Base-by-base conservation (phyloP, 371 early-diverging fungal genomes). In the Lichtheimia corymbifera region DNA sequence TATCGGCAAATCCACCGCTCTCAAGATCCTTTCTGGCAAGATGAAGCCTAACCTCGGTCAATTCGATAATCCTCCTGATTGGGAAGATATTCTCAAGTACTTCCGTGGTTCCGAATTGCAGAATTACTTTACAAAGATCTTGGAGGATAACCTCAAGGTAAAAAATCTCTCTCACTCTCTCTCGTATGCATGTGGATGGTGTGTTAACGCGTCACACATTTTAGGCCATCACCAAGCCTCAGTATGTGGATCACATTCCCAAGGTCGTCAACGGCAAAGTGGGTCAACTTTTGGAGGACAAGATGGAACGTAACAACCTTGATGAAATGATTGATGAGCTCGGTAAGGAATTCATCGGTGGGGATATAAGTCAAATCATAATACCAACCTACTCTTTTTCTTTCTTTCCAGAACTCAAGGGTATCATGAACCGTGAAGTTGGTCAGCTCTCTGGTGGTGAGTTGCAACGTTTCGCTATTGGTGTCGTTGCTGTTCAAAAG, bases 51-150 rank as follows among this genome's bases (percentile, higher is more conserved):
- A 99, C 80, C 83, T 99, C 74, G 99, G 99, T 24, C 77, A 79
- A 61, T 97, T 82, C 67, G 90, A 88, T 25, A 80, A 89, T 61
- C 91, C 95, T 47, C 99, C 99, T 22, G 97, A 96, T 65, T 99
- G 99, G 99, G 89, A 92, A 75, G 95, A 94, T 63, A 95, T 99
- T 64, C 76, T 99, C 53, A 92, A 92, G 73, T 85, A 97, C 73
- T 99, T 97, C 90, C 93, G 98, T 72, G 99, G 99, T 61, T 94
- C 94, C 27, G 99, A 99, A 82, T 83, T 99, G 62, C 99, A 99
- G 70, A 98, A 96, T 83, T 99, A 95, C 86, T 99, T 99, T 72
- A 97, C 96, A 63, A 97, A 97, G 83, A 92, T 99, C 67, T 80
- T 99, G 57, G 97, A 96, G 76, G 97, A 98, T 69, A 90, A 97